These are phyloP conservation scores for Meredithiella fracta DNA, from an alignment of 2,329 filamentous ascomycete species.

Conservation along the genomic window DNA sequence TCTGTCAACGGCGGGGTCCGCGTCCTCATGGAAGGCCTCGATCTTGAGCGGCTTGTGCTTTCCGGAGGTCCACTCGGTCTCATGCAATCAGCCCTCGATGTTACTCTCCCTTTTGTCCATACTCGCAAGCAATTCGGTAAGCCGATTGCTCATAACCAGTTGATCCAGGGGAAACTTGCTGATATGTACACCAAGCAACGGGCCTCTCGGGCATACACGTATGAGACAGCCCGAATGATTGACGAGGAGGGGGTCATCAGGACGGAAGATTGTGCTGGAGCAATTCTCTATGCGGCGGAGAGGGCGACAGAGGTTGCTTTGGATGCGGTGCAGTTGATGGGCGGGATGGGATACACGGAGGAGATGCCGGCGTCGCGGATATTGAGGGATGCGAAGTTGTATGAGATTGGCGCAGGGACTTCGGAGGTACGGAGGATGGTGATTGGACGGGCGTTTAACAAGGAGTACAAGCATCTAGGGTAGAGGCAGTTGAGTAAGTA, in stretches of 20 bases:
- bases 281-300: conserved; percentile 86
- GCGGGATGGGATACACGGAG: conserved; percentile 91
- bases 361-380: conserved; percentile 83
- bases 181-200: conserved; percentile 96
- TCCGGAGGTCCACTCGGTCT: conserved; percentile 80
- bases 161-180: conserved; percentile 81
- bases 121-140: conserved; percentile 72
- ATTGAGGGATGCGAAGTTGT: conserved; percentile 60
- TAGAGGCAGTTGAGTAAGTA: neutral
- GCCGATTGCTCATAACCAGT: conserved; percentile 81
- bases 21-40: conserved; percentile 90
- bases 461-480: conserved; percentile 44
- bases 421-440: conserved; percentile 90
- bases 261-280: conserved; percentile 87
- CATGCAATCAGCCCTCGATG: conserved; percentile 76
- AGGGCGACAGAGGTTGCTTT: conserved; percentile 72
- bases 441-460: conserved; percentile 83
- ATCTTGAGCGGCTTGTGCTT: conserved; percentile 83
- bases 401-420: conserved; percentile 93
- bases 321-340: conserved; percentile 81
- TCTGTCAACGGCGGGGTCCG: conserved; percentile 64
- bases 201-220: conserved; percentile 74
- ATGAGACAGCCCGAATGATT: conserved; percentile 60
- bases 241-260: conserved; percentile 58
- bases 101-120: conserved; percentile 77